A percentile compares a stretch with the other conserved stretches of the same genome.
phyloP scores from a whole-genome alignment of 2,329 filamentous ascomycete species.

The Escovopsis sp. region DNA sequence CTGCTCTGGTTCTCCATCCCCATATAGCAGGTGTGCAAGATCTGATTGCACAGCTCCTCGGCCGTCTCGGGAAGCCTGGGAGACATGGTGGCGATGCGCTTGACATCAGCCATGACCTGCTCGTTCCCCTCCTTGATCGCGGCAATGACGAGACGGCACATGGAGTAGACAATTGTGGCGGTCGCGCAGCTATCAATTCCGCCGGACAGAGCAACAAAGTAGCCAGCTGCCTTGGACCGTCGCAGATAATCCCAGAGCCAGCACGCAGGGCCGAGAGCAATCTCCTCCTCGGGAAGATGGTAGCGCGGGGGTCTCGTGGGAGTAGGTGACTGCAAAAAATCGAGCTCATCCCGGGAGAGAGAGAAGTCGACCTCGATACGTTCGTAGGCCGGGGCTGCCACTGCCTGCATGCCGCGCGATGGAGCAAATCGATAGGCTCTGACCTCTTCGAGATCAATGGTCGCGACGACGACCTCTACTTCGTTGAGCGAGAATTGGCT shows the following conservation, averaged over 20 bases:
- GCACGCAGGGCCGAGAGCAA: conserved; percentile 47
- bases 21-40: conserved; percentile 35
- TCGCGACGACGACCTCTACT: conserved; percentile 54
- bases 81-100: conserved; percentile 10
- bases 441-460: conserved; percentile 58
- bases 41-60: conserved; percentile 36
- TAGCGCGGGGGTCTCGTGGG: conserved; percentile 30
- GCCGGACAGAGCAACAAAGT: conserved; percentile 36
- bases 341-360: conserved; percentile 18
- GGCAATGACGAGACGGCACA: conserved; percentile 40
- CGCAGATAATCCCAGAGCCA: conserved; percentile 53
- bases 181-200: conserved; percentile 44
- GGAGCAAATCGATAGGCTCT: conserved; percentile 11
- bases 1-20: conserved; percentile 54
- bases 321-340: conserved; percentile 25
- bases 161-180: conserved; percentile 26
- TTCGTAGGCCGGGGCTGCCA: conserved; percentile 6
- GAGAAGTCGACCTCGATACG: conserved; percentile 8
- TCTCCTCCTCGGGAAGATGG: conserved; percentile 51
- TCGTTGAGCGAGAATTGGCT: conserved; percentile 48
- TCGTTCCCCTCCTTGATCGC: conserved; percentile 26
- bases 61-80: conserved; percentile 36
- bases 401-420: conserved; percentile 6
- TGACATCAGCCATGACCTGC: conserved; percentile 13
- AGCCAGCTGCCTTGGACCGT: conserved; percentile 35